Evolutionary conservation across 306 rosid species (phyloP), one percentile per base, ranked within the genome.

Genomic region (Pterocarpus santalinus): DNA sequence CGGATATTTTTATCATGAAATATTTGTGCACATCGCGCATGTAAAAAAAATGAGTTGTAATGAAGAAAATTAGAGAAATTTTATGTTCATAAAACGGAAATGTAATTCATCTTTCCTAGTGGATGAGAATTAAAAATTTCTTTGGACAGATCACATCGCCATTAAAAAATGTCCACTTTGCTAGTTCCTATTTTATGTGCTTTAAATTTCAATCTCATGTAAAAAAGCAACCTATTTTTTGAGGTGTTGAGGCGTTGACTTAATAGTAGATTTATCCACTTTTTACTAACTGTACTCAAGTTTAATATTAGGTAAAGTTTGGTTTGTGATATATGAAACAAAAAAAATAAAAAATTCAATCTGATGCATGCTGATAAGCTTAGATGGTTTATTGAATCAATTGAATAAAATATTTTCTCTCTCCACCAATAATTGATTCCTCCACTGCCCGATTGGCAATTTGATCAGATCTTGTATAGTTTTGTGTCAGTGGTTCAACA

Each of bases 11-110:
- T 79, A 33, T 62, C 61, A 68, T 78, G 64, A 72, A 60, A 44
- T 72, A 28, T 64, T 35, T 73, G 41, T 47, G 28, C 75, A 17
- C 39, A 71, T 77, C n/a, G 32, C 86, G 3, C 32, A 5, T 53
- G 75, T 43, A 71, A 71, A 65, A 57, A 65, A 78, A 65, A 65
- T 36, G 66, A 35, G 4, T 10, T 83, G 30, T 36, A 28, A 22
- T 30, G 32, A 55, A 64, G 71, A 36, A 56, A 16, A 41, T 44
- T 56, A 22, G 79, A 66, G 44, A 75, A 53, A 15, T 8, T 13
- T 39, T 77, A 15, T 77, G 65, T 34, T 64, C 49, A 33, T 34
- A 1, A 39, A 67, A 53, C 2, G 3, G 15, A 81, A 34, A 75
- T 32, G 13, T 33, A 57, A 80, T 72, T 41, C 55, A 8, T 17